Evolutionary conservation across 352 stramenopile species (phyloP), one percentile per base, ranked within the genome.

Genomic region (Peronospora destructor): DNA sequence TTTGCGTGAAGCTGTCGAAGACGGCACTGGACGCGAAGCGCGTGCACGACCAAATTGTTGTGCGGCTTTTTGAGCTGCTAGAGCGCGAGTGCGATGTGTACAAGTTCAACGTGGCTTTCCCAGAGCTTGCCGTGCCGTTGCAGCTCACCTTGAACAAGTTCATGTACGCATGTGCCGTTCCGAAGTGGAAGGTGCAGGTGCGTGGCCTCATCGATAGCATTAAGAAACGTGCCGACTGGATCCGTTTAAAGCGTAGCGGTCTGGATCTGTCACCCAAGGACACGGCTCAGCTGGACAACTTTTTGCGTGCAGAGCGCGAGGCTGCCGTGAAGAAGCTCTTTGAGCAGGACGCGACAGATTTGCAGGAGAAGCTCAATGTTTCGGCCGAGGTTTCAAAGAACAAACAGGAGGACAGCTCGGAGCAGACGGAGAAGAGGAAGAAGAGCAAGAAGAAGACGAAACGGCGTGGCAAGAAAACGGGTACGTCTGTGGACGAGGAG

Each of bases 31-130:
- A 91, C 45, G 76, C 73, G 45, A 85, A 85, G 56, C 77, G 76
- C 23, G 71, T 98, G 26, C 80, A 95, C 50, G 96, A 96, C 30
- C 73, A 89, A 49, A 66, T 97, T 30, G 75, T 98, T 28, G 73
- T 85, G n/a, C 82, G 88, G 60, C 67, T 95, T 7, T 97, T 98
- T 69, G 76, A 97, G 46, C 63, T 98, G 38, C 67, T 98, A 45
- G 88, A 97, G 65, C 79, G 87, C 48, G 94, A 98, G 66, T 85
- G 96, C 32, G 89, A 98, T 57, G 72, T 98, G 40, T 97, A 98
- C 72, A 87, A 92, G 62, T 98, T 95, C 66, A 95, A 94, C 51
- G 88, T 97, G 36, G 92, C 84, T 14, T 98, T 98, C 70, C 95
- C 94, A 0, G 95, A 98, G 67, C 89, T 97, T 49, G 85, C 83